Conservation (phyloP, 768 basidiomycete species). For the Gymnopilus junonius region DNA sequence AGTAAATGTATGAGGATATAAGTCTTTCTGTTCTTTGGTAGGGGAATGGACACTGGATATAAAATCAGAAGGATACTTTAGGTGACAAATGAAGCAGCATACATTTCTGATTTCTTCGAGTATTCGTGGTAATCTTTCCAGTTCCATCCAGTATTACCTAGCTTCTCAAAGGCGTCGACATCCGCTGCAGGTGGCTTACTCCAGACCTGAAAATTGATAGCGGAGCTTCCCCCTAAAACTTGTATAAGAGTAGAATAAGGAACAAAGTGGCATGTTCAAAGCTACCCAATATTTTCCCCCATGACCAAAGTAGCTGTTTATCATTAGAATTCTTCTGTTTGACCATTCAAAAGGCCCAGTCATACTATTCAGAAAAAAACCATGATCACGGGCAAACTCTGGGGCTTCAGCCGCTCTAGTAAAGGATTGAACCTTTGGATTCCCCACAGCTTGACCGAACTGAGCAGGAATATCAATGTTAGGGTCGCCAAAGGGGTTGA, state of each 20-base stretch:
- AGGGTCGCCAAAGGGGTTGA: background rate
- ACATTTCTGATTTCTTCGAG: slow-evolving; percentile 43
- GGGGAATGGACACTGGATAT: slow-evolving; percentile 32
- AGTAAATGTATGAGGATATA: slow-evolving; percentile 32
- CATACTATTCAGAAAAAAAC: slow-evolving; percentile 1
- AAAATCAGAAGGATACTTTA: background rate
- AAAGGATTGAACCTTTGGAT: background rate
- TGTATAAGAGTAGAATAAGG: background rate
- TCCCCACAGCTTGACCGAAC: background rate
- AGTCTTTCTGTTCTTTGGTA: slow-evolving; percentile 24
- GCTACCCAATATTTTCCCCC: slow-evolving; percentile 37
- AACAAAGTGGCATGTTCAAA: background rate
- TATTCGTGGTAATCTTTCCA: slow-evolving; percentile 47
- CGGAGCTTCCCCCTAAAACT: slow-evolving; percentile 44
- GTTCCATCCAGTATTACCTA: slow-evolving; percentile 62
- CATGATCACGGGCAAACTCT: slow-evolving; percentile 26
- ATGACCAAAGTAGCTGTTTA: slow-evolving; percentile 3
- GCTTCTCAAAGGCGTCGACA: slow-evolving; percentile 42
- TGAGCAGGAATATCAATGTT: slow-evolving; percentile 5
- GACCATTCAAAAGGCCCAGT: background rate
- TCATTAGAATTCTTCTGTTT: background rate
- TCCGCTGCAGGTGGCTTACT: slow-evolving; percentile 34
- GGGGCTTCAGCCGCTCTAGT: background rate
- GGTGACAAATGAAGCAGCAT: background rate
- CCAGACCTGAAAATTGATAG: slow-evolving; percentile 48